Percentiles rank a stretch among this genome's conserved stretches.
Evolutionary conservation across 176 grass and related monocot species (phyloP).

Genomic region (Oryza glaberrima): DNA sequence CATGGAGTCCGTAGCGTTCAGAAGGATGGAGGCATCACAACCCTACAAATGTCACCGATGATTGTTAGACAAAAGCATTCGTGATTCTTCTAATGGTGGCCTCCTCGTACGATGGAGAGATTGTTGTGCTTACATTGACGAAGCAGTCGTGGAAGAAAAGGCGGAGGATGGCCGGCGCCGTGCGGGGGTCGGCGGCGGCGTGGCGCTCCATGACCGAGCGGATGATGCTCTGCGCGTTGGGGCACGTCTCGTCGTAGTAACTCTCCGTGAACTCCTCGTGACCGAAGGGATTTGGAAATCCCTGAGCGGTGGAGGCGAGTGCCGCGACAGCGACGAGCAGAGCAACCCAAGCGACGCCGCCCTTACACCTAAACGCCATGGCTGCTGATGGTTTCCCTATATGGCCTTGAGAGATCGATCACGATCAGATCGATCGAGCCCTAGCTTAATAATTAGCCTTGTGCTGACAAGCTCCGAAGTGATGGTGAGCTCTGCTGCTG

Average conservation of each 20-base stretch:
- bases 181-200: not conserved
- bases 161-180: constrained; percentile 67
- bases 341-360: not conserved
- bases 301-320: not conserved
- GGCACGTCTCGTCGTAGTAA: constrained; percentile 67
- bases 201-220: constrained; percentile 43
- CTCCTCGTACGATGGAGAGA: too few relatives aligned
- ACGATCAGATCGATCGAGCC: too few relatives aligned
- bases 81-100: not conserved
- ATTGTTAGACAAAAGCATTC: not conserved
- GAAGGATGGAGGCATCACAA: constrained; percentile 63
- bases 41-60: constrained; percentile 32
- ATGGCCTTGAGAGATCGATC: too few relatives aligned
- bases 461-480: too few relatives aligned
- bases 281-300: not conserved
- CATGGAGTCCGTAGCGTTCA: constrained; percentile 43
- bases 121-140: constrained; percentile 43
- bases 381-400: too few relatives aligned
- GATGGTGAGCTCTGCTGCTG: too few relatives aligned
- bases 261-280: constrained; percentile 10
- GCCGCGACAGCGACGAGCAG: not conserved
- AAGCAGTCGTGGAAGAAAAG: constrained; percentile 91
- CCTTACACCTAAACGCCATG: not conserved
- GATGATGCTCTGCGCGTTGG: constrained; percentile 36
- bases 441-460: too few relatives aligned